Conservation (phyloP, 1,139 yeast genomes). For the Pichia sp. region DNA sequence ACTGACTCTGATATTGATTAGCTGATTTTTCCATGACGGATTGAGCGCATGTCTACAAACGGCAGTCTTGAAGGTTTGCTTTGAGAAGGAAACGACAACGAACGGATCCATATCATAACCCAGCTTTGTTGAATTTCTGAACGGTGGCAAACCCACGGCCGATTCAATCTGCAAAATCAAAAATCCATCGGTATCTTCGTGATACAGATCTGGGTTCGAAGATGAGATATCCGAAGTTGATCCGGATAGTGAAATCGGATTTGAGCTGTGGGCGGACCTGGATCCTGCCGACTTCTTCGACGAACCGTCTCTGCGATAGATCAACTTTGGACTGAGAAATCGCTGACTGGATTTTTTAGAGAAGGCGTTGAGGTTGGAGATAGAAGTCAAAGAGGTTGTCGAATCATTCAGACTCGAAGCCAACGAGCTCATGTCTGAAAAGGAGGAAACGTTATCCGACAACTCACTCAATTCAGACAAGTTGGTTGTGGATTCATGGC, state of each 20-base stretch:
- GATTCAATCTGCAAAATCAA: conserved; percentile 70
- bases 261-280: background rate
- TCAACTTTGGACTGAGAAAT: background rate
- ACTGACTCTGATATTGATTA: conserved; percentile 54
- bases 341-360: background rate
- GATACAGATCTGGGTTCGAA: conserved; percentile 11
- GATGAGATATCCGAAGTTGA: conserved; percentile 1
- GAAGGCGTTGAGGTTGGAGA: background rate
- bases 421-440: conserved; percentile 6
- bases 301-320: background rate
- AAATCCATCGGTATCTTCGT: conserved; percentile 41
- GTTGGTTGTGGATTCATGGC: background rate
- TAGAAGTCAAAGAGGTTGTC: conserved; percentile 2
- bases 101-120: conserved; percentile 97
- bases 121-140: conserved; percentile 56
- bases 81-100: conserved; percentile 86
- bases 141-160: conserved; percentile 68
- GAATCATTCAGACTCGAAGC: conserved; percentile 3
- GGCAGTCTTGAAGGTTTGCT: conserved; percentile 80
- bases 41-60: conserved; percentile 79
- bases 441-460: background rate
- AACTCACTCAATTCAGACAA: background rate
- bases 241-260: background rate
- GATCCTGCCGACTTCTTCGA: background rate
- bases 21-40: conserved; percentile 78